Base-by-base conservation (phyloP, 192 early-diverging fungal species). In the Backusella macrospora region DNA sequence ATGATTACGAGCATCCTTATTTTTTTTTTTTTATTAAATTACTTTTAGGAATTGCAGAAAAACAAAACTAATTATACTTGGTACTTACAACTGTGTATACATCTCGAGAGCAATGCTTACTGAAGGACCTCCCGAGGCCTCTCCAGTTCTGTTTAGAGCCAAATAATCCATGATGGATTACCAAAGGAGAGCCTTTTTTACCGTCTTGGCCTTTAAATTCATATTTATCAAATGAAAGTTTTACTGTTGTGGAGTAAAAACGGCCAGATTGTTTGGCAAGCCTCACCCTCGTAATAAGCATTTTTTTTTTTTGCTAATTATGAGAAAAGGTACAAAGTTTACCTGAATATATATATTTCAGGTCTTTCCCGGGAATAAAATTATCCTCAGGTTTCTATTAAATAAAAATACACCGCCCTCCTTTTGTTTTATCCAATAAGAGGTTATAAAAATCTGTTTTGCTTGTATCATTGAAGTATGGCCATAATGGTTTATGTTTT, bases 81-180 rank as follows among this genome's bases (percentile, higher is more conserved):
- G 29, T 2, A 15, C 52, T 45, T 86, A 86, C 87, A 43, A 96
- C 73, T 3, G 92, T 85, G 67, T 89, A 88, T 0, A 95, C 89
- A 47, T 86, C 78, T 0, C 91, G 88, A 29, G 77, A 76, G 3
- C 96, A 83, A 6, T 86, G 80, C 37, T 81, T 78, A 6, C 90
- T 74, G n/a, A 97, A 85, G 12, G 88, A 83, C 71, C 92, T 94
- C 39, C 91, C 84, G 26, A 99, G 85, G 4, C 94, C 90, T 39
- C 87, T 86, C 96, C 96, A 97, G 82, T 97, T 96, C 71, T 96
- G 94, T 76, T 96, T 96, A 0, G 92, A 94, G 13, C 96, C 96
- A 77, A 98, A 95, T 23, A 98, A 84, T 34, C 96, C 96, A 80
- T 96, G 96, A 23, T 95, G 83, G 65, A 98, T 90, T 14, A 93